A percentile compares a stretch with the other conserved stretches of the same genome.
Conservation (phyloP, 805 yeast species). For the Starmerella roubikii region DNA sequence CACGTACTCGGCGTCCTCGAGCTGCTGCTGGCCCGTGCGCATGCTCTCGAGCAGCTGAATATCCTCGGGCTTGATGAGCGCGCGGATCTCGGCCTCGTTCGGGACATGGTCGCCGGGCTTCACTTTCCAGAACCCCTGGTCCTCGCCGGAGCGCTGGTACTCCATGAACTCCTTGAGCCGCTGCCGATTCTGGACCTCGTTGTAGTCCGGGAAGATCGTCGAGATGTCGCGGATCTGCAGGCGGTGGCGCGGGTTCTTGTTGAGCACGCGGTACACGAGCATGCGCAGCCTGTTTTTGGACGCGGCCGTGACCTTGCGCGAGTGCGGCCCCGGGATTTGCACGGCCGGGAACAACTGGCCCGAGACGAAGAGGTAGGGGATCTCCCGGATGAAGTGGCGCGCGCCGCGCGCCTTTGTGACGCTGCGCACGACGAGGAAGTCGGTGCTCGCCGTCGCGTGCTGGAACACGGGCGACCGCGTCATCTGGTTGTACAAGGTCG, state of each 20-base stretch:
- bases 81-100: conserved; percentile 56
- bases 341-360: conserved; percentile 90
- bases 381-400: conserved; percentile 50
- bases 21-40: conserved; percentile 82
- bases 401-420: conserved; percentile 57
- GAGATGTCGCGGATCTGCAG: conserved; percentile 78
- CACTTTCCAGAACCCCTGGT: conserved; percentile 90
- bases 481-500: conserved; percentile 85
- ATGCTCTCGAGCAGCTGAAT: conserved; percentile 73
- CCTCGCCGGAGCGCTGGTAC: conserved; percentile 84
- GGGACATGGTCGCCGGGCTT: conserved; percentile 56
- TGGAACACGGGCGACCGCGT: conserved; percentile 83
- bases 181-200: conserved; percentile 94
- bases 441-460: conserved; percentile 68
- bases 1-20: conserved; percentile 61
- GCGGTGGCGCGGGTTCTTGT: conserved; percentile 57
- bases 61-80: conserved; percentile 89
- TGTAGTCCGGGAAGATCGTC: conserved; percentile 89
- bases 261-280: conserved; percentile 81
- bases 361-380: conserved; percentile 66
- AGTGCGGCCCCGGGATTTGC: conserved; percentile 95
- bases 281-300: conserved; percentile 81
- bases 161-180: conserved; percentile 95
- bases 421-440: conserved; percentile 66
- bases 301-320: conserved; percentile 87